Percentiles rank a stretch among this genome's conserved stretches.
phyloP scores from a whole-genome alignment of 2,329 filamentous ascomycete species.

The Penicillium freii region DNA sequence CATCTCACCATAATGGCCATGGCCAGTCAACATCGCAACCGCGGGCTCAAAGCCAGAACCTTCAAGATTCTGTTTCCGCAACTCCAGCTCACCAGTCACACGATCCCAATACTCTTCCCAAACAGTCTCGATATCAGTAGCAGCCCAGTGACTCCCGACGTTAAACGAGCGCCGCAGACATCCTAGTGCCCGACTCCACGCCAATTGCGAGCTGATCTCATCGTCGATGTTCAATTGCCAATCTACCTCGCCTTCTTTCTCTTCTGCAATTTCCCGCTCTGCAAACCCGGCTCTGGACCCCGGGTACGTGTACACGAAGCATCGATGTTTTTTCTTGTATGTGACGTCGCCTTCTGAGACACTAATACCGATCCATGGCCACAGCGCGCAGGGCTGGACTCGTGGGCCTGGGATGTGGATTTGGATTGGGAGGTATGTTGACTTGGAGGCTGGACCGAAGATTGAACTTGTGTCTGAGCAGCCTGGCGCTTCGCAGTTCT shows the following conservation, averaged over 20 bases:
- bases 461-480: conserved; percentile 31
- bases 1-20: conserved; percentile 6
- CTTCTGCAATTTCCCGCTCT: conserved; percentile 62
- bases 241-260: conserved; percentile 36
- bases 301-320: conserved; percentile 52
- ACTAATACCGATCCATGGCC: conserved; percentile 26
- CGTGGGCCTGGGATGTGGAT: conserved; percentile 54
- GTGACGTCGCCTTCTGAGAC: conserved; percentile 26
- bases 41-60: conserved; percentile 11
- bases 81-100: conserved; percentile 23
- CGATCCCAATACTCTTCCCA: conserved; percentile 40
- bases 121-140: conserved; percentile 38
- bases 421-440: conserved; percentile 46
- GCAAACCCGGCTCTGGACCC: conserved; percentile 62
- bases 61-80: conserved; percentile 19
- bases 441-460: conserved; percentile 26
- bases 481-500: conserved; percentile 35
- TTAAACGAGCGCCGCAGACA: conserved; percentile 59
- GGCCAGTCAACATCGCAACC: conserved; percentile 4
- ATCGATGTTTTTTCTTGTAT: conserved; percentile 32
- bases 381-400: conserved; percentile 14
- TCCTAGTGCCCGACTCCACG: conserved; percentile 63
- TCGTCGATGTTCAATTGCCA: conserved; percentile 4
- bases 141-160: conserved; percentile 30
- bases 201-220: conserved; percentile 56